Conservation (phyloP, 1,284 basidiomycete species). For the Sphagnurus paluster region DNA sequence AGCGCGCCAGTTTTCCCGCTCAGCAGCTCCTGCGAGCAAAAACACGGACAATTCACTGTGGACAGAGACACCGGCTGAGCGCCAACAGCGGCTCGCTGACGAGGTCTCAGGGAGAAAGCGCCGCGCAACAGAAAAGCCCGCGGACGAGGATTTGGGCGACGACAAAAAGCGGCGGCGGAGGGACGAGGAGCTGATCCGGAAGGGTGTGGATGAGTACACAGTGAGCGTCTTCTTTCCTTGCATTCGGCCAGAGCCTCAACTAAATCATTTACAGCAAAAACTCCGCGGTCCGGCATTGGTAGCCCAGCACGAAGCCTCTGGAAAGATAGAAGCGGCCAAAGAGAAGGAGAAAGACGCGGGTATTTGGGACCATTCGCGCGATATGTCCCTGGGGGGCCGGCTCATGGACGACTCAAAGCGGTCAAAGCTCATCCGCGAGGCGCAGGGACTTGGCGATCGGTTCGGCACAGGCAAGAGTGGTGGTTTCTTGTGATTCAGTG, state of each 20-base stretch:
- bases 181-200: conserved; percentile 64
- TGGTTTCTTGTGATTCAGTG: conserved; percentile 42
- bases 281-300: conserved; percentile 70
- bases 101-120: conserved; percentile 85
- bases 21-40: conserved; percentile 43
- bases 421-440: conserved; percentile 74
- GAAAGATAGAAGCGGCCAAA: conserved; percentile 42
- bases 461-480: conserved; percentile 74
- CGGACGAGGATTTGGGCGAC: conserved; percentile 41
- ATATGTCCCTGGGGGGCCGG: conserved; percentile 83
- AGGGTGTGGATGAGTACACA: conserved; percentile 78
- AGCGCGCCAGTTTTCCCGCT: conserved; percentile 75
- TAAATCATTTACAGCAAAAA: conserved; percentile 46
- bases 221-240: conserved; percentile 43
- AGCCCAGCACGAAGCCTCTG: conserved; percentile 56
- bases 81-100: conserved; percentile 81
- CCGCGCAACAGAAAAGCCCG: conserved; percentile 58
- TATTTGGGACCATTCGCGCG: conserved; percentile 88
- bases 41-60: conserved; percentile 67
- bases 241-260: conserved; percentile 7
- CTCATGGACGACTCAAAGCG: conserved; percentile 85
- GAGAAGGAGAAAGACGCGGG: conserved; percentile 62
- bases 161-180: conserved; percentile 52
- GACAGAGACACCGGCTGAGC: conserved; percentile 92
- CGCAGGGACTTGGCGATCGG: conserved; percentile 75